Base-by-base conservation (phyloP, 306 rosid species). In the Cucumis cinereus region DNA sequence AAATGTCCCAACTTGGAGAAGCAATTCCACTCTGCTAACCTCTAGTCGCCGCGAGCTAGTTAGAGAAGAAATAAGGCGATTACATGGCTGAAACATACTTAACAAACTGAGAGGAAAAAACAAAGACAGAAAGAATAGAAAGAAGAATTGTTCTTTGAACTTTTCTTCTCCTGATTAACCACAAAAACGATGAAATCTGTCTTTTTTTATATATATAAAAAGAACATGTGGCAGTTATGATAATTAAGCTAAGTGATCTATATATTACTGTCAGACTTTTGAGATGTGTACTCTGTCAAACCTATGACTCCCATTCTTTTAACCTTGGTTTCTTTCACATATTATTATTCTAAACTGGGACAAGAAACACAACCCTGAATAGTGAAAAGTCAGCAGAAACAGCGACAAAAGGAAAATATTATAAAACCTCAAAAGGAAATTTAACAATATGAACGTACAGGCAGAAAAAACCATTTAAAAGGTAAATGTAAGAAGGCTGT, bases 1-100 rank as follows among this genome's bases (percentile, higher is more conserved):
- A 86, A 95, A 95, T 63, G 99, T 85, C 79, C 99, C 99, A 80
- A 95, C 99, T 90, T 95, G 98, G 68, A 95, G 96, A 77, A 95
- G 99, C 83, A 95, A 85, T 82, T 95, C 98, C 70, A 95, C 91
- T 82, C 93, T 87, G 89, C 99, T 95, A 84, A 95, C 98, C 89
- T 95, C 99, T 72, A 95, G 95, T 82, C 99, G 87, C 76, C 99
- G 85, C 13, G 99, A 95, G 78, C 99, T 95, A 90, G 85, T 68
- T 22, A 77, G 74, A 77, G 36, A 67, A 56, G 71, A 47, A 55
- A 73, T 76, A 40, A 60, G 60, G 41, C 4, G 28, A 28, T 71
- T 45, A 45, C 38, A 13, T 45, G 56, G 14, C 74, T 43, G 14
- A 68, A 68, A 68, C 73, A 43, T 13, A 15, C 12, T 68, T 12